Base-by-base conservation (phyloP, 148 eudicot species). In the Arctostaphylos glauca region DNA sequence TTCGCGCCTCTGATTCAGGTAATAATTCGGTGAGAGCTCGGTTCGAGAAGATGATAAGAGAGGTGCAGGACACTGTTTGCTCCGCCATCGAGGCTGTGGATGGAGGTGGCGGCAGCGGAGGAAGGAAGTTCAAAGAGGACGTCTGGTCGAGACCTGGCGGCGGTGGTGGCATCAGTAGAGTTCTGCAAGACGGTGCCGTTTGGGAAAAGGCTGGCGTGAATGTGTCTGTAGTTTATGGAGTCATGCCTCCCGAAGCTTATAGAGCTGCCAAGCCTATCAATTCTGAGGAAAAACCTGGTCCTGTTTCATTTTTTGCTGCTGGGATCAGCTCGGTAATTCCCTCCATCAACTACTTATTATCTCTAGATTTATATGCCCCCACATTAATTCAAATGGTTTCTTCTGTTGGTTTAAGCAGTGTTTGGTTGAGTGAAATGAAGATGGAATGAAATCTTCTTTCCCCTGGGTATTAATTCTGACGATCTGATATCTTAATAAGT, bases 181-280 rank as follows among this genome's bases (percentile, higher is more conserved):
- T 94, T n/a, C 87, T 94, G 88, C 98, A 96, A 85, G 92, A 94
- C 72, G 99, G 97, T 0, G 87, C 83, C 19, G 92, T 94, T 74
- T 94, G 92, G 90, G 97, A 94, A 66, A 96, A 96, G 81, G 98
- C 98, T 9, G 99, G 98, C 1, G 98, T 94, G 6, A 96, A 94
- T 89, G 98, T 94, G 0, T 89, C 92, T 2, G 98, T 96, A 64
- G 98, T 96, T 2, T 96, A 94, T 76, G 98, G 98, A 0, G 89
- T 94, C 67, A 96, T 96, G 99, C 98, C 99, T 23, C 98, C 99
- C 0, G 98, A 96, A 66, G 99, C 99, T 81, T 96, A 96, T 82
- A 85, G 99, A 2, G 99, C 99, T 48, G 99, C 99, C 1, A 94
- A 91, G n/a, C 92, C 92, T 46, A 85, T 81, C 5, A 88, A 81